Evolutionary conservation across 225 moss, liverwort and hornwort genomes (phyloP), one percentile per base, ranked within the genome.

Genomic region (Ulota crispa): DNA sequence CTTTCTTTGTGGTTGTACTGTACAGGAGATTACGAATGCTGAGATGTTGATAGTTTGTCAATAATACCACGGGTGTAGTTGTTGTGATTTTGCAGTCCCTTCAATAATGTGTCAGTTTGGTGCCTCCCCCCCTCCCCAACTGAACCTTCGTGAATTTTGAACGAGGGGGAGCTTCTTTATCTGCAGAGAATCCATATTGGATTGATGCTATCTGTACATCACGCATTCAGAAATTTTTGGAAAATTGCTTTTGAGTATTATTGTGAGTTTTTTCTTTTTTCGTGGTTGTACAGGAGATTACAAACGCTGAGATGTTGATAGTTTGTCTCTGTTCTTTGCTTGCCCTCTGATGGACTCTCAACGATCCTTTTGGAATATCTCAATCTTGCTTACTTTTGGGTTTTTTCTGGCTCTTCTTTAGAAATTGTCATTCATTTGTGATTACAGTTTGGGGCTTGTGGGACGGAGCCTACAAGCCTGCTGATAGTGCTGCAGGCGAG

Each of bases 51-150:
- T 31, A 31, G 64, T 41, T 45, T n/a, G n/a, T n/a, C n/a, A 63
- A 83, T 91, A 39, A 83, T 91, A 65, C 87, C 91, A 45, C 85
- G 91, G 45, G 91, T 85, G 66, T 89, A 89, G 73, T 55, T 63
- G 39, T 64, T n/a, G n/a, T n/a, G 62, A 11, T 50, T 68, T 78
- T 60, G 71, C 77, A 36, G 52, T 70, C 56, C n/a, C 24, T 26
- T 78, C 31, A 43, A 75, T 23, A 50, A 61, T 61, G 59, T 64
- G 59, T 71, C 73, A 68, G 81, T 67, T 85, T 60, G 78, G 81
- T 65, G 50, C 4, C 24, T 2, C 41, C 76, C 5, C 37, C 45
- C n/a, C 45, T 45, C 37, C 31, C 27, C 21, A 69, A 73, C 79
- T 53, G 72, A 77, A 70, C 67, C 37, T 85, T 62, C 78, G 77